Evolutionary conservation across 2,329 filamentous ascomycete species (phyloP).

Genomic region (Delphinella strobiligena): DNA sequence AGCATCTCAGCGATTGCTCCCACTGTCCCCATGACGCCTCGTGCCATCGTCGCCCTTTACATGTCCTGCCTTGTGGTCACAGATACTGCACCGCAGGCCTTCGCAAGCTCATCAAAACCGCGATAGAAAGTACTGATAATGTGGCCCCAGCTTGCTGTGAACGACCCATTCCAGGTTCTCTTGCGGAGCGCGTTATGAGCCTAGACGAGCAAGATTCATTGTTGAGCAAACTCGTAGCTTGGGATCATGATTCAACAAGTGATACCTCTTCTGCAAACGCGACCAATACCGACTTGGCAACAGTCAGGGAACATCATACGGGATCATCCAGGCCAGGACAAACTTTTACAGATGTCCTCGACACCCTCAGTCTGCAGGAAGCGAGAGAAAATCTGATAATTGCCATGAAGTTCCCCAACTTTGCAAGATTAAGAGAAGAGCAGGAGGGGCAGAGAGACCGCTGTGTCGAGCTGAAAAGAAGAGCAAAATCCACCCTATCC

Average conservation of each 20-base stretch:
- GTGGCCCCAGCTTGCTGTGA: conserved; percentile 29
- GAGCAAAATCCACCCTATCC: conserved; percentile 11
- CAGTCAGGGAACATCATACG: not conserved
- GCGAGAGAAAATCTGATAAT: conserved; percentile 12
- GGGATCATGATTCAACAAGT: conserved; percentile 16
- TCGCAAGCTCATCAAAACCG: conserved; percentile 23
- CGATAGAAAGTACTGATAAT: conserved; percentile 19
- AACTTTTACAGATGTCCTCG: too few species aligned
- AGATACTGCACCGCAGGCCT: conserved; percentile 21
- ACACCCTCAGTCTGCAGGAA: too few species aligned
- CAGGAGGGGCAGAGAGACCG: conserved; percentile 18
- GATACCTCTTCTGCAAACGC: conserved; percentile 2
- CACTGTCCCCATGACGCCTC: conserved; percentile 19
- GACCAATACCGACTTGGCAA: conserved; percentile 2
- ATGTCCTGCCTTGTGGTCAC: conserved; percentile 23
- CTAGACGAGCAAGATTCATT: conserved; percentile 25
- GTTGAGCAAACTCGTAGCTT: conserved; percentile 19
- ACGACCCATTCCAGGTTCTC: conserved; percentile 24
- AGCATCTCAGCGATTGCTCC: conserved; percentile 14
- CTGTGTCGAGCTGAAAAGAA: not conserved
- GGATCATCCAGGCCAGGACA: too few species aligned
- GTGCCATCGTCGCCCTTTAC: conserved; percentile 17
- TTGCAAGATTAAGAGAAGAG: conserved; percentile 14
- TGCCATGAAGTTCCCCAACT: conserved; percentile 15
- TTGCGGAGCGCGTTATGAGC: conserved; percentile 27